Percentiles rank a stretch among this genome's conserved stretches.
Evolutionary conservation across 495 filamentous ascomycete species (phyloP).

Genomic region (Talaromyces proteolyticus): DNA sequence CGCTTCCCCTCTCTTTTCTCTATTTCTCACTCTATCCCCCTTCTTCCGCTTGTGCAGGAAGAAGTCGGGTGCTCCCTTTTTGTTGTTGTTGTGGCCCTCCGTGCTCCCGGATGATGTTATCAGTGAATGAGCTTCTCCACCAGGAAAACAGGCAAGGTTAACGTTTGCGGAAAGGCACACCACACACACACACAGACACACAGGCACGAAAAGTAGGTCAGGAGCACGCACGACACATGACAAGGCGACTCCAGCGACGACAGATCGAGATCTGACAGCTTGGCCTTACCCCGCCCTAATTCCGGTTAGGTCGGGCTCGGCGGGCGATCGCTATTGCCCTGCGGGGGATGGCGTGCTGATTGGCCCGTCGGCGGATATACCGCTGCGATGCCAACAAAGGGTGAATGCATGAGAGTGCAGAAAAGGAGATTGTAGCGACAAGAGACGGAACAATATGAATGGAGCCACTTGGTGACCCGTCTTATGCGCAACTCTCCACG

Average conservation of each 20-base stretch:
- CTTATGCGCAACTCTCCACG: too few species aligned
- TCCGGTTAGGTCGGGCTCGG: slow-evolving; percentile 1
- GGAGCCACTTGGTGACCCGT: too few species aligned
- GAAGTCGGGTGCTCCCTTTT: too few species aligned
- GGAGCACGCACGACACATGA: slow-evolving; percentile 6
- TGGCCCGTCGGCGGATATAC: too few species aligned
- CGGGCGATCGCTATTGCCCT: slow-evolving; percentile 2
- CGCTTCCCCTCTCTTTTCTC: background rate
- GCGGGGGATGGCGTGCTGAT: background rate
- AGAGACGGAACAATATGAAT: too few species aligned
- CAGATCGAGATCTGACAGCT: slow-evolving; percentile 9
- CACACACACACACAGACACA: background rate
- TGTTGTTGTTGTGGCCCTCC: background rate
- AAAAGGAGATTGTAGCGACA: too few species aligned
- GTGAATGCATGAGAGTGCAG: too few species aligned
- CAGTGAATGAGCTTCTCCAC: background rate
- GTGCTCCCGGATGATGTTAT: background rate
- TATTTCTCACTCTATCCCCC: background rate
- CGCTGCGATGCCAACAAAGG: too few species aligned
- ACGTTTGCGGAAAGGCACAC: slow-evolving; percentile 6
- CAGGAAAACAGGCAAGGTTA: background rate
- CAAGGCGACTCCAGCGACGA: background rate
- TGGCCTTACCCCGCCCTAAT: slow-evolving; percentile 8
- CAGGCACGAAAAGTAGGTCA: background rate
- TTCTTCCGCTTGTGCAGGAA: too few species aligned